Evolutionary conservation across 1,139 yeast species (phyloP), one percentile per base, ranked within the genome.

Genomic region (Taphrina communis): DNA sequence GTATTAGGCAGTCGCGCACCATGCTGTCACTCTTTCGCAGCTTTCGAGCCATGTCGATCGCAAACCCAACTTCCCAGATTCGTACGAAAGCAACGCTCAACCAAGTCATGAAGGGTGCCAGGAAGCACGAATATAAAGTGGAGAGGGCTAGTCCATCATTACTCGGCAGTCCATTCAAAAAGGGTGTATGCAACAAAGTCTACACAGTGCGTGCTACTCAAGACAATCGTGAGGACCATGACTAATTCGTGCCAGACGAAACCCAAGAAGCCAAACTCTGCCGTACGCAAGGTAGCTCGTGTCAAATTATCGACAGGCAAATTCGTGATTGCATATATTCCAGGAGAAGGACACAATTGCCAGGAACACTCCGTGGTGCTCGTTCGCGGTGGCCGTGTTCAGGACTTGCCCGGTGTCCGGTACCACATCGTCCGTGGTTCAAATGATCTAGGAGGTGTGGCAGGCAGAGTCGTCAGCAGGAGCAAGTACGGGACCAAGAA

Each of bases 251-350:
- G 12, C 14, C 21, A 63, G 67, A 63, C 67, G 9, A 94, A 94
- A 79, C 99, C 99, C 61, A 94, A 94, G 82, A 95, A 95, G 78
- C 99, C 99, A 61, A 95, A 95, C 81, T 94, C 98, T 61, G 97
- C 99, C 19, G 94, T 92, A 80, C 86, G 99, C 80, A 95, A 95
- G 79, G 97, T 96, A 69, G 92, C 96, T 74, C 88, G 98, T 82
- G 99, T 95, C 39, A 85, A 97, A 79, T 83, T 95, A 72, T 86
- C 96, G 21, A 94, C 90, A 76, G 99, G 99, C 44, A 88, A 88
- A 74, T 88, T 90, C 66, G 85, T 94, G 21, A 88, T 96, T 66
- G 97, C 97, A 2, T 92, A 93, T 78, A 94, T 95, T 71, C 97
- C 98, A 12, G 99, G 99, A 70, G 98, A 94, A 77, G 99, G 99